These are phyloP conservation scores for Alternaria conjuncta DNA, from an alignment of 2,329 filamentous ascomycete species.

Conservation along the genomic window DNA sequence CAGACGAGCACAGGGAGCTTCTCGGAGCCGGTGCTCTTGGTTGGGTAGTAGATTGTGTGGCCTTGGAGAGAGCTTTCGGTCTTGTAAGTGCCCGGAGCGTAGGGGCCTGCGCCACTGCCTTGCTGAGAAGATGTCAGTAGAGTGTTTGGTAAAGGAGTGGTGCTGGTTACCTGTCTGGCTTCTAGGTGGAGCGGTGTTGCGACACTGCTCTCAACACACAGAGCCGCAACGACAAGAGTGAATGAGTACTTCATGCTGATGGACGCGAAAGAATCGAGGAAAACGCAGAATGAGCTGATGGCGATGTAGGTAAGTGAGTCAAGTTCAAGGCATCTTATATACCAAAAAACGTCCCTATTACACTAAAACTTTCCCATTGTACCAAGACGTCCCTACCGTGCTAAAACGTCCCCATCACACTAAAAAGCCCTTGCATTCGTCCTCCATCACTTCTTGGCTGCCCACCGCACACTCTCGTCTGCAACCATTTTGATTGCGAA, in stretches of 20 bases:
- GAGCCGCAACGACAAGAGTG: conserved; percentile 1
- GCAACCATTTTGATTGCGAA: neutral
- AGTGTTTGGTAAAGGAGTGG: neutral
- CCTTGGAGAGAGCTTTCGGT: conserved; percentile 13
- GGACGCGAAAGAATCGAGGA: neutral
- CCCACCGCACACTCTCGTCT: neutral
- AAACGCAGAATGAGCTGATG: neutral
- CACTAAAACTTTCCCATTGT: neutral
- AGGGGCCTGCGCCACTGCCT: conserved; percentile 4
- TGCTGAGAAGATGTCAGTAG: neutral
- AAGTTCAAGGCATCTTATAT: neutral
- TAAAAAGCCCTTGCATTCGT: neutral
- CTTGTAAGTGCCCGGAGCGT: conserved; percentile 7
- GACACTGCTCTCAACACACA: neutral
- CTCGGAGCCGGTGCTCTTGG: conserved; percentile 2
- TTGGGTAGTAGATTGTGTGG: conserved; percentile 25
- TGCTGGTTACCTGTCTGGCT: neutral
- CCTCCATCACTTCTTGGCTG: neutral
- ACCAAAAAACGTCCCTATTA: neutral
- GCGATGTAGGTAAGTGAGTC: neutral
- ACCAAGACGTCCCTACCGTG: neutral
- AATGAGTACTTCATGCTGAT: conserved; percentile 6
- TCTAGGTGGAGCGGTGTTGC: conserved; percentile 3
- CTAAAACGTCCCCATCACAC: neutral
- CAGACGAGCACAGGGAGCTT: conserved; percentile 31